These are phyloP conservation scores for Phytophthora citrophthora DNA, from an alignment of 352 stramenopile species.

Conservation along the genomic window DNA sequence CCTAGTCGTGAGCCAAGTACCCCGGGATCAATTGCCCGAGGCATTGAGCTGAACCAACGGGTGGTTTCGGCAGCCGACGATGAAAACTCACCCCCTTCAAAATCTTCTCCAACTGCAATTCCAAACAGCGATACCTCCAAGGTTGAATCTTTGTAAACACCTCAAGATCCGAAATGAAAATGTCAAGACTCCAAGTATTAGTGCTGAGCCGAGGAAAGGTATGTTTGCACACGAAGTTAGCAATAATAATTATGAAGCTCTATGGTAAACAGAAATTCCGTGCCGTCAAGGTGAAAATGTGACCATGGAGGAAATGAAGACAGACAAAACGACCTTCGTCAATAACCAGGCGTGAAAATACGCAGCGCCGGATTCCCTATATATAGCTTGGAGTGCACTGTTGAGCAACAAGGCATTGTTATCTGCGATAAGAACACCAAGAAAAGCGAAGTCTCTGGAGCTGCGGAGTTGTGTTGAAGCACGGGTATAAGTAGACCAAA, in stretches of 20 bases:
- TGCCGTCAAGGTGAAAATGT: neutral
- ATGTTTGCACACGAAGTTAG: constrained; percentile 1
- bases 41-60: constrained; percentile 65
- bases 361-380: constrained; percentile 9
- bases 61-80: constrained; percentile 61
- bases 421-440: constrained; percentile 35
- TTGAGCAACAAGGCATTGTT: constrained; percentile 12
- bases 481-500: constrained; percentile 7
- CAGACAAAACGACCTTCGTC: neutral
- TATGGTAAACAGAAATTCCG: constrained; percentile 4
- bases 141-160: constrained; percentile 28
- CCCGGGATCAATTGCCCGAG: constrained; percentile 48
- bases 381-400: constrained; percentile 9
- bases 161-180: neutral
- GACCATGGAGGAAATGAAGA: neutral
- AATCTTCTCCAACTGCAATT: constrained; percentile 4
- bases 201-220: constrained; percentile 7
- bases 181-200: neutral
- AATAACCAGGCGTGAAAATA: neutral
- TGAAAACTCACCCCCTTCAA: constrained; percentile 23
- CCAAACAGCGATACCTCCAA: constrained; percentile 13
- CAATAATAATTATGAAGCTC: constrained; percentile 33
- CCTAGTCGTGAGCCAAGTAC: constrained; percentile 68
- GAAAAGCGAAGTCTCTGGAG: constrained; percentile 2
- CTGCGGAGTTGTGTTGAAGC: neutral